Evolutionary conservation across 139 green algal genomes (phyloP).

Genomic region (Spirogloea muscicola): DNA sequence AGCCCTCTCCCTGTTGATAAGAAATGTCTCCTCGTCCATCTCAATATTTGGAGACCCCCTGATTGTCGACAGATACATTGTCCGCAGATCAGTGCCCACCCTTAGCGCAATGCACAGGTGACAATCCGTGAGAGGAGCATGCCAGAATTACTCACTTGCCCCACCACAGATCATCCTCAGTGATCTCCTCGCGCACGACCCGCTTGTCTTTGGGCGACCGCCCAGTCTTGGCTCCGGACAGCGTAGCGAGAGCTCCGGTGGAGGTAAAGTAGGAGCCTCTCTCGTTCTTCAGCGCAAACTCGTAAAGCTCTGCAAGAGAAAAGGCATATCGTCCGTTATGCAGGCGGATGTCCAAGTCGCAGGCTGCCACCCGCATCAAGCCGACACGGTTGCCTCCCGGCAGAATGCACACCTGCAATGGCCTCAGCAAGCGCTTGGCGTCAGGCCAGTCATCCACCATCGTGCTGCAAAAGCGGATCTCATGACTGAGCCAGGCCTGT

Average conservation of each 20-base stretch:
- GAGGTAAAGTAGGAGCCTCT: conserved; percentile 55
- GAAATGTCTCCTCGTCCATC: conserved; percentile 43
- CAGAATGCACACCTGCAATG: background rate
- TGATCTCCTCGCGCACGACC: conserved; percentile 71
- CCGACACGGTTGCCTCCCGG: no score
- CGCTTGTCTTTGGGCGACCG: conserved; percentile 90
- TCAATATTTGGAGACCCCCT: conserved; percentile 44
- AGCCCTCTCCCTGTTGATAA: conserved; percentile 32
- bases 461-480: background rate
- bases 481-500: background rate
- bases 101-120: no score
- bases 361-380: no score
- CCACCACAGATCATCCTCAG: conserved; percentile 45
- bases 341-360: no score
- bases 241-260: conserved; percentile 70
- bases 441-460: background rate
- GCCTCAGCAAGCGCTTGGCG: no score
- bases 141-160: conserved; percentile 13
- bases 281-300: conserved; percentile 37
- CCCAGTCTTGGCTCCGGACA: conserved; percentile 82
- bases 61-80: conserved; percentile 3
- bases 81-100: background rate
- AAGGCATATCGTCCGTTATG: no score
- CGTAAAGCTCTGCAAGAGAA: conserved; percentile 32
- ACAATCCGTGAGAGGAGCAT: background rate